phyloP scores from a whole-genome alignment of 1,284 basidiomycete genomes.

The Malassezia sympodialis region DNA sequence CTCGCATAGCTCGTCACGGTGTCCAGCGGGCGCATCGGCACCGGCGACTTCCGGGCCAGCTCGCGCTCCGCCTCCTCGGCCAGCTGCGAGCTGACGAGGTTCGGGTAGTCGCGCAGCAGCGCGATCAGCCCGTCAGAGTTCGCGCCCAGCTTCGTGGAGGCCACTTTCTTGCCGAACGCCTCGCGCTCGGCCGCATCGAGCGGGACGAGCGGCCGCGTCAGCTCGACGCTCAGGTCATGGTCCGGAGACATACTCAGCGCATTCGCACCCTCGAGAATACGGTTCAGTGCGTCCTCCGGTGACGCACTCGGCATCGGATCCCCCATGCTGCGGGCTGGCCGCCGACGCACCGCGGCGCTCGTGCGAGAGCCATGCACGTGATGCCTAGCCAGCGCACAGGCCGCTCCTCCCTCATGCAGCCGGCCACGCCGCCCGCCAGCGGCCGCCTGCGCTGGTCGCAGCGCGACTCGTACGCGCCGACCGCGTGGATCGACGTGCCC shows the following conservation, averaged over 20 bases:
- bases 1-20: background rate
- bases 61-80: slow-evolving; percentile 31
- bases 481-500: background rate
- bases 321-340: too few species aligned
- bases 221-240: background rate
- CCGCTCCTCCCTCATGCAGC: background rate
- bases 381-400: background rate
- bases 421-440: background rate
- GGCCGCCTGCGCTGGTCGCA: background rate
- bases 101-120: slow-evolving; percentile 42
- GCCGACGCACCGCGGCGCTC: background rate
- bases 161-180: slow-evolving; percentile 8
- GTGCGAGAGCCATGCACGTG: background rate
- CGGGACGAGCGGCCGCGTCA: slow-evolving; percentile 7
- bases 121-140: slow-evolving; percentile 41
- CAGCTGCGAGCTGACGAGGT: slow-evolving; percentile 38
- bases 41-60: background rate
- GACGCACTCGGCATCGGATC: background rate
- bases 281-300: background rate
- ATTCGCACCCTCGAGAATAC: background rate
- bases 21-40: background rate
- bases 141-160: background rate
- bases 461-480: slow-evolving; percentile 6
- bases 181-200: slow-evolving; percentile 6
- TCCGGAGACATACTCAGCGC: background rate